Evolutionary conservation across 176 grass and related monocot species (phyloP).

Genomic region (Carex scoparia): DNA sequence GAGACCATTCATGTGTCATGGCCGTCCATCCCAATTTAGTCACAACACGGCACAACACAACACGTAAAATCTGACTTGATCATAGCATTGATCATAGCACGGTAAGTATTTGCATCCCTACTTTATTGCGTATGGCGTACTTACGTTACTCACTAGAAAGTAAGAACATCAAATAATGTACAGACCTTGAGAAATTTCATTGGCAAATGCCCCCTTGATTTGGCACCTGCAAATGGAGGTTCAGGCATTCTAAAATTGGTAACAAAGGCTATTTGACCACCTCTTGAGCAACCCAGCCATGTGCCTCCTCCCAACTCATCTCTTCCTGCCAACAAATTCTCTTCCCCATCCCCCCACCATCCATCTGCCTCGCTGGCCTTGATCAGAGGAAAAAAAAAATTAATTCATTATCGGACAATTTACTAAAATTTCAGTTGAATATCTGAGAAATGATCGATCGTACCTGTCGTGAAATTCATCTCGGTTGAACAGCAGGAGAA

Average conservation of each 20-base stretch:
- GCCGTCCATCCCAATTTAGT: no score
- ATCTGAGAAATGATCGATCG: background rate
- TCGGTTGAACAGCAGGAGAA: slow-evolving; percentile 68
- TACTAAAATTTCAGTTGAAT: background rate
- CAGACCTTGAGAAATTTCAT: slow-evolving; percentile 74
- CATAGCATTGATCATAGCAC: no score
- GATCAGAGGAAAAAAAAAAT: background rate
- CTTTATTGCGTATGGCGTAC: no score
- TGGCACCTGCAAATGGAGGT: slow-evolving; percentile 7
- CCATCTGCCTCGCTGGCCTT: slow-evolving; percentile 58
- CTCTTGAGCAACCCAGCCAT: slow-evolving; percentile 77
- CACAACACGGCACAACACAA: no score
- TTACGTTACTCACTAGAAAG: no score
- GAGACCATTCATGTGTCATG: no score
- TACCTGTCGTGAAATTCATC: slow-evolving; percentile 78
- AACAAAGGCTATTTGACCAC: slow-evolving; percentile 60
- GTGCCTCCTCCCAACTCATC: slow-evolving; percentile 76
- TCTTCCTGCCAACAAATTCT: slow-evolving; percentile 61
- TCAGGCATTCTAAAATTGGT: slow-evolving; percentile 63
- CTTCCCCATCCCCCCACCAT: slow-evolving; percentile 53
- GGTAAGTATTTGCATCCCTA: no score
- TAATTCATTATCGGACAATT: background rate
- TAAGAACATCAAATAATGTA: background rate
- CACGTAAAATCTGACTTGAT: no score
- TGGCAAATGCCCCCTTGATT: slow-evolving; percentile 73